Conservation (phyloP, 805 yeast species). For the Sugiyamaella chiloensis region DNA sequence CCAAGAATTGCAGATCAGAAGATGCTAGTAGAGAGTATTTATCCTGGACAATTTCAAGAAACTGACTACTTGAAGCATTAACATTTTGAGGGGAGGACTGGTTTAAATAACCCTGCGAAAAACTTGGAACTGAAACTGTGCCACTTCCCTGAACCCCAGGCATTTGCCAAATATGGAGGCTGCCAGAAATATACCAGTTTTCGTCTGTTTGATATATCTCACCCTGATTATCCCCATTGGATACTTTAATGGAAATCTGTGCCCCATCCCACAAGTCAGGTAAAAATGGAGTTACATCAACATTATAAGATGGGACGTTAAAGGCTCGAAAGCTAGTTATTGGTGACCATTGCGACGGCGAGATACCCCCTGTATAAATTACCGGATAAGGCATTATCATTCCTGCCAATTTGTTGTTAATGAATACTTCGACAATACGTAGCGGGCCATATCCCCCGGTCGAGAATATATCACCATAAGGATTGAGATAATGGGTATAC, state of each 20-base stretch:
- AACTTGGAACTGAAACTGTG: neutral
- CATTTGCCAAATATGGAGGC: constrained; percentile 32
- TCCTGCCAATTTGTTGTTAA: constrained; percentile 57
- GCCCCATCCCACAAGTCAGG: constrained; percentile 60
- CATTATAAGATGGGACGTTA: constrained; percentile 62
- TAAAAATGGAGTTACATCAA: constrained; percentile 67
- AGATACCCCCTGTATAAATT: constrained; percentile 75
- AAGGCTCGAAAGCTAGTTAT: constrained; percentile 54
- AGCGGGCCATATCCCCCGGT: constrained; percentile 64
- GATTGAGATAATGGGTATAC: constrained; percentile 58
- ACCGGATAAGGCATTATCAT: constrained; percentile 66
- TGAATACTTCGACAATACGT: constrained; percentile 59
- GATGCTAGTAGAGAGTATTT: neutral
- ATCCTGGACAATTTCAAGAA: neutral
- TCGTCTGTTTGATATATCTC: constrained; percentile 18
- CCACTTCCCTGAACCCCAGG: constrained; percentile 28
- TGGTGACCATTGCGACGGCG: constrained; percentile 80
- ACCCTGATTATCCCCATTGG: constrained; percentile 12
- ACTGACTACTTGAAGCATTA: neutral
- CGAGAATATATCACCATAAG: constrained; percentile 20
- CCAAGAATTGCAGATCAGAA: neutral
- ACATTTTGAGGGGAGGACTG: neutral
- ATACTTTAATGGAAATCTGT: constrained; percentile 46
- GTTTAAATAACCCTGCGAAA: neutral
- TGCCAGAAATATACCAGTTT: constrained; percentile 34